Evolutionary conservation across 1,284 basidiomycete species (phyloP), one percentile per base, ranked within the genome.

Genomic region (Malassezia restricta): DNA sequence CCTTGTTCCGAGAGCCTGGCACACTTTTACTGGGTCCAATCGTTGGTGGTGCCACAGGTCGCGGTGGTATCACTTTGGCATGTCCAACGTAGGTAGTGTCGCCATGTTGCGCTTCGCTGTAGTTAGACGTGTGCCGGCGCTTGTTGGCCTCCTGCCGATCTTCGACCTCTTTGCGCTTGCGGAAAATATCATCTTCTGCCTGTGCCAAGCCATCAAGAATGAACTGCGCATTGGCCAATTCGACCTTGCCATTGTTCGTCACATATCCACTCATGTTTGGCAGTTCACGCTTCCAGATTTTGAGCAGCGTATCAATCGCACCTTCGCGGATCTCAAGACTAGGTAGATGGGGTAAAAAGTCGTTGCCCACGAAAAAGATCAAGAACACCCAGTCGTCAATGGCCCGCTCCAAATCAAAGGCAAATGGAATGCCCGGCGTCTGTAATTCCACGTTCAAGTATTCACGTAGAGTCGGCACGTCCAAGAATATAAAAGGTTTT

Each of bases 361-460:
- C 94, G 78, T 99, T 99, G 65, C 94, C 94, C 70, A 99, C 92
- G 75, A 99, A 96, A 81, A 99, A 96, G 69, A 96, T 96, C 68
- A 99, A 79, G 73, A 99, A 83, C 66, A 99, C 88, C 92, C 94
- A 99, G 75, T 99, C 94, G 79, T 99, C 94, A 75, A 99, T 88
- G 33, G 94, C 91, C 74, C 86, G 83, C 76, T 99, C 94, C 71
- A 94, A 78, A 68, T 89, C 83, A 79, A 92, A 98, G n/a, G 83
- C 82, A 76, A 96, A 94, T 0, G 84, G 78, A 12, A 80, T 75
- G 54, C 81, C 77, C 9, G 85, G 79, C 24, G 94, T 79, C 75
- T 87, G 83, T 65, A 99, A 83, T 74, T 98, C 94, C 71, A 89
- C 82, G 75, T 91, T 86, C 64, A 99, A 83, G 76, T 99, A 99